Percentiles rank a stretch among this genome's conserved stretches.
Conservation (phyloP, 2,329 filamentous ascomycete species). For the Claviceps fusiformis region DNA sequence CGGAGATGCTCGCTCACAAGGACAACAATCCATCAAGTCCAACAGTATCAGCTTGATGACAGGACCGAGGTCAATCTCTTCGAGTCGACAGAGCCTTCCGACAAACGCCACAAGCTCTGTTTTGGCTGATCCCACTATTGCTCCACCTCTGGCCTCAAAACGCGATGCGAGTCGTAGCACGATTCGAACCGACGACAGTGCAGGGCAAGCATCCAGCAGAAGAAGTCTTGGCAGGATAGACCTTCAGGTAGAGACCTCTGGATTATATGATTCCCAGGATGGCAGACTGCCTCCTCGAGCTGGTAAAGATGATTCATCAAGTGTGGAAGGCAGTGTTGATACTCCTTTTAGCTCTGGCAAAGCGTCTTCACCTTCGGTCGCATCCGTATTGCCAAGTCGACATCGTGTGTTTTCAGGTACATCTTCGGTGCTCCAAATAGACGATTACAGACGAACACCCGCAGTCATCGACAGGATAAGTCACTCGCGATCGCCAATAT, state of each 20-base stretch:
- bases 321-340: constrained; percentile 31
- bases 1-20: constrained; percentile 27
- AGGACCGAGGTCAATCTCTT: constrained; percentile 27
- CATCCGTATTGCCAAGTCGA: constrained; percentile 22
- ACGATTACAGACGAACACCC: constrained; percentile 30
- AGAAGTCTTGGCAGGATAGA: constrained; percentile 32
- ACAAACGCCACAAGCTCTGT: constrained; percentile 30
- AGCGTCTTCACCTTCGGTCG: constrained; percentile 14
- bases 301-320: constrained; percentile 30
- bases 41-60: constrained; percentile 34
- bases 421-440: constrained; percentile 23
- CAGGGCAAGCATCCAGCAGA: constrained; percentile 22
- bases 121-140: constrained; percentile 29
- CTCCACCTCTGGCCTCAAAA: constrained; percentile 37
- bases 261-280: constrained; percentile 26
- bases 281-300: constrained; percentile 20
- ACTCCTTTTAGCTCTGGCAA: constrained; percentile 30
- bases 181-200: constrained; percentile 29
- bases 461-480: constrained; percentile 43
- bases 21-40: constrained; percentile 30
- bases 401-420: constrained; percentile 18
- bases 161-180: constrained; percentile 31
- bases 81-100: constrained; percentile 26
- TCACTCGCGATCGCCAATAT: constrained; percentile 28
- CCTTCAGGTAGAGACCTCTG: constrained; percentile 21